Conservation (phyloP, 2,329 filamentous ascomycete species). For the Aspergillus novofumigatus region DNA sequence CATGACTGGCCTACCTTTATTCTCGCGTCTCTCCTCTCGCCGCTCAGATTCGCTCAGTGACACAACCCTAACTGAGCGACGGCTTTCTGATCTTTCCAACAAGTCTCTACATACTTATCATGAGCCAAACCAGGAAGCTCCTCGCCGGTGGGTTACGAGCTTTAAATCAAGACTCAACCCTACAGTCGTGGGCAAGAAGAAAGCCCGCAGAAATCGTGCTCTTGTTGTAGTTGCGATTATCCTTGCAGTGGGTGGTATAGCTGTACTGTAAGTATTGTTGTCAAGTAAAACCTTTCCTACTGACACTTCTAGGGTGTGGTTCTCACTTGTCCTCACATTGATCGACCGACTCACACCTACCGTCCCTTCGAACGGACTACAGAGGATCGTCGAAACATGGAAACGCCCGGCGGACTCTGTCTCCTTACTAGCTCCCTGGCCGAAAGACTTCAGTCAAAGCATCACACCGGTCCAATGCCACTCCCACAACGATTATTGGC, state of each 20-base stretch:
- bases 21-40: background rate
- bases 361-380: background rate
- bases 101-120: background rate
- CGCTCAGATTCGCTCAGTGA: background rate
- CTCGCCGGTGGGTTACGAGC: background rate
- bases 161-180: background rate
- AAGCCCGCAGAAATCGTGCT: background rate
- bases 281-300: background rate
- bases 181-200: background rate
- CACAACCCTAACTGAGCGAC: background rate
- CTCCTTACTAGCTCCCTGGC: background rate
- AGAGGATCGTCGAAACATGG: background rate
- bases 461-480: slow-evolving; percentile 21
- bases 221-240: background rate
- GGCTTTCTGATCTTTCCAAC: background rate
- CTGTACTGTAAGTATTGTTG: background rate
- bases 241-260: background rate
- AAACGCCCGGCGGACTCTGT: background rate
- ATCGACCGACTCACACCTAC: background rate
- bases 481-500: slow-evolving; percentile 45
- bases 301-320: background rate
- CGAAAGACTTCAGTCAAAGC: background rate
- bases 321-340: background rate
- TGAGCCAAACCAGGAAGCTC: background rate
- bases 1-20: background rate